These are phyloP conservation scores for Craterostigma plantagineum DNA, from an alignment of 257 asterid genomes.

Conservation along the genomic window DNA sequence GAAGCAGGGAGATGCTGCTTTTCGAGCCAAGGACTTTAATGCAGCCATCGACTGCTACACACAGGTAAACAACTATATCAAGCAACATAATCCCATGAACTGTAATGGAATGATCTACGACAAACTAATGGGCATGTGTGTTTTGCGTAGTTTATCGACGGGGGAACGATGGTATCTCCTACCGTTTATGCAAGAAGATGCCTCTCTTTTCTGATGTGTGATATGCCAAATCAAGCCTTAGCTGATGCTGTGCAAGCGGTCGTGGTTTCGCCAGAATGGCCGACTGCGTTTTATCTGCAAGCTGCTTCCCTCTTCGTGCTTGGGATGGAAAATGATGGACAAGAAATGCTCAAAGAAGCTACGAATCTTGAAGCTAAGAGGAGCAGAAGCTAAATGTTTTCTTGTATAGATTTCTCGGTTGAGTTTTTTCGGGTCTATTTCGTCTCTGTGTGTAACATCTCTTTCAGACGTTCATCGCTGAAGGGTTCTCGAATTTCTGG, in stretches of 20 bases:
- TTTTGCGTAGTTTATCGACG: slow-evolving; percentile 51
- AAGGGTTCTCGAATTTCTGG: too few relatives aligned
- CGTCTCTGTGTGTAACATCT: not conserved
- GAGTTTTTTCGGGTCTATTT: not conserved
- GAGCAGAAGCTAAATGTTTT: slow-evolving; percentile 13
- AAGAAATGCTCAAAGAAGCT: slow-evolving; percentile 70
- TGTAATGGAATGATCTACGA: too few relatives aligned
- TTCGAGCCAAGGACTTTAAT: slow-evolving; percentile 67
- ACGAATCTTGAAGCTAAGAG: slow-evolving; percentile 52
- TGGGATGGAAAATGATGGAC: slow-evolving; percentile 75
- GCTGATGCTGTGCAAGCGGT: slow-evolving; percentile 85
- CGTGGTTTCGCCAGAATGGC: slow-evolving; percentile 71
- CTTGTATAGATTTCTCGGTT: not conserved
- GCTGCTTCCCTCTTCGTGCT: slow-evolving; percentile 67
- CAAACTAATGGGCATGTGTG: not conserved
- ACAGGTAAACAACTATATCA: slow-evolving; percentile 51
- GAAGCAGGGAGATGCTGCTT: slow-evolving; percentile 91
- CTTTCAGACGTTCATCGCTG: too few relatives aligned
- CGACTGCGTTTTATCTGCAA: slow-evolving; percentile 64
- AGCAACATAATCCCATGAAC: too few relatives aligned
- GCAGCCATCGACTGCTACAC: slow-evolving; percentile 70
- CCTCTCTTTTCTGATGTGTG: slow-evolving; percentile 61
- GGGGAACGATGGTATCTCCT: slow-evolving; percentile 83
- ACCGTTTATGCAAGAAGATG: slow-evolving; percentile 68
- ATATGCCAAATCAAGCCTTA: slow-evolving; percentile 59